Base-by-base conservation (phyloP, 2,329 filamentous ascomycete genomes). In the Colletotrichum theobromicola region DNA sequence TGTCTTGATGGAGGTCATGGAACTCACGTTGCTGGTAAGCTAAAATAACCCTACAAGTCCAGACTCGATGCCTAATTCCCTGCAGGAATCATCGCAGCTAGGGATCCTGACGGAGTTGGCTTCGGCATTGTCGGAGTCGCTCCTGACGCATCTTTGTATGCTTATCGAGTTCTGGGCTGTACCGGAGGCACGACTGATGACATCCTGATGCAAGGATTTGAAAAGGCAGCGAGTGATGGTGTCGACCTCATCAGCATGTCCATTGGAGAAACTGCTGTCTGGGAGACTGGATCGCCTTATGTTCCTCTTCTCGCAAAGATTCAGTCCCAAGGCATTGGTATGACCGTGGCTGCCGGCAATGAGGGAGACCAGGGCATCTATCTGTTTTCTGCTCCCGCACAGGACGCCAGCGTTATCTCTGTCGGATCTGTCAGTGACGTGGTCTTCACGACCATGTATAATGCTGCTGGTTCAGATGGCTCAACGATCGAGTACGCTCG, bases 11-110 rank as follows among this genome's bases (percentile, higher is more conserved):
- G 67, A 67, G 85, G 85, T 28, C 87, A 88, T 76, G 86, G 87
- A 6, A 88, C 87, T 0, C 85, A 87, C 71, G 83, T 87, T 53
- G 82, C 86, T 21, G 87, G 87, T 67, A 86, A 3, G 70, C 63
- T 18, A 10, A 12, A 65, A 32, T 16, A 2, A 9, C 30, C 37
- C 28, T 21, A 66, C 9, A 46, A 30, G 24, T 46, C 12, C 6
- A 18, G 34, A 62, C 18, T n/a, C 68, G n/a, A 42, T 50, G n/a
- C n/a, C 65, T 63, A 12, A 50, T 18, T 21, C 10, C 5, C 15
- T 6, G 2, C 30, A 72, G 64, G 71, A 10, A 74, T 74, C 28
- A 24, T 74, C 7, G 71, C 60, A 30, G 71, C 67, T 8, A 65
- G 55, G 13, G 71, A 74, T 53, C 71, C 71, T 10, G 35, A 37